Evolutionary conservation across 2,329 filamentous ascomycete genomes (phyloP).

Genomic region (Teratosphaeria pseudoeucalypti): DNA sequence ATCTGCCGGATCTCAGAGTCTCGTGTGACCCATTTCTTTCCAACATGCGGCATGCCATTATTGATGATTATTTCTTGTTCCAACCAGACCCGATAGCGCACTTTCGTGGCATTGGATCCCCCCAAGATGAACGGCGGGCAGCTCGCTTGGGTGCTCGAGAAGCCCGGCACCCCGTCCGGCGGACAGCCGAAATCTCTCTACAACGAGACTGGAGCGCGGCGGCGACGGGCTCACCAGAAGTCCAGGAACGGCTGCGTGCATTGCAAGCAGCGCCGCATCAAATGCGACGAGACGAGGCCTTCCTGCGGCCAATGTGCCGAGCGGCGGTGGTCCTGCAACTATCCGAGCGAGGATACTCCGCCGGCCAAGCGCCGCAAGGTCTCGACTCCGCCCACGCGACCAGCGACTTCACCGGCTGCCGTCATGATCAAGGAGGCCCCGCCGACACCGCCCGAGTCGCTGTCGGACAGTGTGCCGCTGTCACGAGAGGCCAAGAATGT

Average conservation of each 20-base stretch:
- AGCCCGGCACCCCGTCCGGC: neutral
- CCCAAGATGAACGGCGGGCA: neutral
- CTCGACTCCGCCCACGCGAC: neutral
- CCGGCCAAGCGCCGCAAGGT: neutral
- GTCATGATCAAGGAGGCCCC: neutral
- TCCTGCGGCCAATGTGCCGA: conserved; percentile 11
- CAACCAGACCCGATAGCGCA: neutral
- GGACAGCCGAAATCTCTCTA: conserved; percentile 3
- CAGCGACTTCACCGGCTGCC: neutral
- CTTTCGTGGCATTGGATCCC: neutral
- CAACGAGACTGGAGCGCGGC: conserved; percentile 6
- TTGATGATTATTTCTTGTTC: neutral
- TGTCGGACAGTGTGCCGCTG: neutral
- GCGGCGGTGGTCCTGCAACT: conserved; percentile 8
- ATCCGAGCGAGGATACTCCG: neutral
- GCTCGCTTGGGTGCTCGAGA: conserved; percentile 5
- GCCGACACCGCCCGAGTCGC: neutral
- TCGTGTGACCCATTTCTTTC: neutral
- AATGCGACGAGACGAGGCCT: conserved; percentile 16
- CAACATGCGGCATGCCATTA: neutral
- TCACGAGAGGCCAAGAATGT: neutral
- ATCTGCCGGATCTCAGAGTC: neutral
- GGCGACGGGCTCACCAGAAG: conserved; percentile 7
- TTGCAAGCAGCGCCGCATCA: conserved; percentile 15
- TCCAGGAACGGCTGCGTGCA: conserved; percentile 12